Base-by-base conservation (phyloP, 345 rosid genomes). In the Crucihimalaya himalaica region DNA sequence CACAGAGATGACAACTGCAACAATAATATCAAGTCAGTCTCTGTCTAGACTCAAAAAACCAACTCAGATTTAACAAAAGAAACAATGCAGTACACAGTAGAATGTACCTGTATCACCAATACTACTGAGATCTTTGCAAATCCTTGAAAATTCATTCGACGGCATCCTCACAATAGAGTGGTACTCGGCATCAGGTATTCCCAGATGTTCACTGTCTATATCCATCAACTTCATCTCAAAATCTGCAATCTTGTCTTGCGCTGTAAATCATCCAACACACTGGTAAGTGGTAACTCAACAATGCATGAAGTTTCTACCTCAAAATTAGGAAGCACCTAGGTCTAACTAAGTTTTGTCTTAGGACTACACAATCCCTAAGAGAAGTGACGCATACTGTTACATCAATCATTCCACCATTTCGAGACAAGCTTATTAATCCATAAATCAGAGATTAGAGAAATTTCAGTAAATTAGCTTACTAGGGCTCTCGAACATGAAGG, bases 211-310 rank as follows among this genome's bases (percentile, higher is more conserved):
- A 31, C 96, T 90, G 69, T 92, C 99, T 10, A 95, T 90, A 84
- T 92, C 98, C 99, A 92, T 92, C 78, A 95, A 72, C 69, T 87
- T 95, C 99, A 95, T 92, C 87, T 95, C 99, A 63, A 92, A 95
- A 71, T 95, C 97, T 0, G 96, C 87, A 65, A 95, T 95, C 75
- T 90, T 95, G 74, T 95, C 99, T 75, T 90, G 99, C 0, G 99
- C 98, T 95, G 61, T 31, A 63, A 55, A 78, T 13, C 19, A 67
- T 34, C 16, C 53, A 45, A 12, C 29, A 71, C 21, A 66, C 31
- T 21, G 6, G 20, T 7, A 43, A 6, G 18, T 14, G 45, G 8
- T 47, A 65, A 8, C 19, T 31, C 43, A 14, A 50, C n/a, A 64
- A 18, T 6, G 13, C 15, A 60, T 15, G 13, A 27, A 62, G 2